A percentile compares a stretch with the other conserved stretches of the same genome.
Evolutionary conservation across 805 yeast species (phyloP).

Genomic region (Cyberlindnera subsufficiens): DNA sequence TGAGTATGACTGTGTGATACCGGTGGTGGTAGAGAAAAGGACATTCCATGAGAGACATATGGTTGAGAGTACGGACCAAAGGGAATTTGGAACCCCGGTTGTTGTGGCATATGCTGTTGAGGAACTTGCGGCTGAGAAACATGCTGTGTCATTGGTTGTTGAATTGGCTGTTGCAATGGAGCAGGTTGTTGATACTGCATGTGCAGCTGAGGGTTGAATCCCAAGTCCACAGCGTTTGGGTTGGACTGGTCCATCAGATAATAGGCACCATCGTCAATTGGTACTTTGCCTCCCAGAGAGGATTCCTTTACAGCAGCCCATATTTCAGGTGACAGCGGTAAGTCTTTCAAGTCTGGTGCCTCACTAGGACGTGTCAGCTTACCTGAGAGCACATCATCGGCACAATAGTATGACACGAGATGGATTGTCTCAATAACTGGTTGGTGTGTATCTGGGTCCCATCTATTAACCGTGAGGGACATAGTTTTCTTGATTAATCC

Average conservation of each 20-base stretch:
- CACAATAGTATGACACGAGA: constrained; percentile 71
- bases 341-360: constrained; percentile 41
- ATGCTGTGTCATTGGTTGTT: not conserved
- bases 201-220: constrained; percentile 13
- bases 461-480: constrained; percentile 30
- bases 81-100: not conserved
- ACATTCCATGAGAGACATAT: not conserved
- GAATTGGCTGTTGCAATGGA: not conserved
- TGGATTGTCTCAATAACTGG: constrained; percentile 44
- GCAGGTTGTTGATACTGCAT: constrained; percentile 2
- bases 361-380: constrained; percentile 53
- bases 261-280: constrained; percentile 43
- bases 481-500: constrained; percentile 84
- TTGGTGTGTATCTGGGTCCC: constrained; percentile 7
- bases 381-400: constrained; percentile 63
- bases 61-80: not conserved
- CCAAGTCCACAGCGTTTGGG: constrained; percentile 16
- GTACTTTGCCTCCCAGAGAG: constrained; percentile 49
- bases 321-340: constrained; percentile 40
- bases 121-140: not conserved
- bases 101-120: constrained; percentile 1
- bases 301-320: constrained; percentile 53
- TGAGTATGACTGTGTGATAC: not conserved
- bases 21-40: constrained; percentile 5
- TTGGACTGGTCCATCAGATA: constrained; percentile 37